Evolutionary conservation across 768 basidiomycete species (phyloP).

Genomic region (Suillus lakei): DNA sequence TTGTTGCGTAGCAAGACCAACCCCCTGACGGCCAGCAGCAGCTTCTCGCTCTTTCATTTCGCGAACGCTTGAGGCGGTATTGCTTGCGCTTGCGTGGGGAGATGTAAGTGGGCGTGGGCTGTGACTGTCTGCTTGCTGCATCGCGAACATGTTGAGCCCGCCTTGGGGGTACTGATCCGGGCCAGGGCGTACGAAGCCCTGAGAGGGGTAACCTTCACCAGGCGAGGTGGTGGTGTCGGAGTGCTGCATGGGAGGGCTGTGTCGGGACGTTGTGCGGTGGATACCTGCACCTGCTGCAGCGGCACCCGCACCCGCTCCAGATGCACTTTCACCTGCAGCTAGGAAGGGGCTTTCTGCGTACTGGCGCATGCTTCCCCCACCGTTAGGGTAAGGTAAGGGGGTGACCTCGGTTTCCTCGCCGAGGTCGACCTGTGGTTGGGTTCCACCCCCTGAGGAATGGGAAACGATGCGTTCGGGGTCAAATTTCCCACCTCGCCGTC

Average conservation of each 20-base stretch:
- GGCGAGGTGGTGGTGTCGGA: slow-evolving; percentile 11
- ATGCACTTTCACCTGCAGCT: slow-evolving; percentile 1
- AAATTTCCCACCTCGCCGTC: slow-evolving; percentile 46
- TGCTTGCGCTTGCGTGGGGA: no score
- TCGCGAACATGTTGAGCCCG: slow-evolving; percentile 13
- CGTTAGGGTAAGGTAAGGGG: slow-evolving; percentile 22
- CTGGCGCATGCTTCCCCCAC: slow-evolving; percentile 28
- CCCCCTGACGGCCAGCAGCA: no score
- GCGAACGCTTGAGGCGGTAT: no score
- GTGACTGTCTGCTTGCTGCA: slow-evolving; percentile 25
- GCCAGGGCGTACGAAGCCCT: background rate
- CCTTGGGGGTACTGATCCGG: background rate
- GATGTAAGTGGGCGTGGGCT: slow-evolving; percentile 21
- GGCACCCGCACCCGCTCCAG: background rate
- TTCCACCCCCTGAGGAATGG: slow-evolving; percentile 28
- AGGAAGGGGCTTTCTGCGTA: slow-evolving; percentile 18
- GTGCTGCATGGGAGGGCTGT: slow-evolving; percentile 15
- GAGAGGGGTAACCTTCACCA: slow-evolving; percentile 14
- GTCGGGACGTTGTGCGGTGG: background rate
- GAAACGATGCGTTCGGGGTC: slow-evolving; percentile 48
- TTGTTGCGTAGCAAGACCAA: no score
- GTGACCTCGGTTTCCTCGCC: slow-evolving; percentile 33
- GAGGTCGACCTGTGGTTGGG: slow-evolving; percentile 30
- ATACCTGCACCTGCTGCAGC: background rate
- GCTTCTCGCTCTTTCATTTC: no score